Conservation (phyloP, 1,284 basidiomycete genomes). For the Sporisorium scitamineum region DNA sequence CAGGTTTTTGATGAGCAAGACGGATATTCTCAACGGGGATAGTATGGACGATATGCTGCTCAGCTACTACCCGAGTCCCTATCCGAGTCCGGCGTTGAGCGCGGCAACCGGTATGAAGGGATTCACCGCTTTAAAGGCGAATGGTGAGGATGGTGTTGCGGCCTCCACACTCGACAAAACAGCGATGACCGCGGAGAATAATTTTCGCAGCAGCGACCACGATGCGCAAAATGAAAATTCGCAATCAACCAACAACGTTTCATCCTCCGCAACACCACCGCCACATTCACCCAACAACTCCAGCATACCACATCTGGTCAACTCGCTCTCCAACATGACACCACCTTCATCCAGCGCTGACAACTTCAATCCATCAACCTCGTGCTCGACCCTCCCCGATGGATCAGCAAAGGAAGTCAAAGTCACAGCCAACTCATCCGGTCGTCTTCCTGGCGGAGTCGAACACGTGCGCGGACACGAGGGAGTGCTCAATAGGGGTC, state of each 20-base stretch:
- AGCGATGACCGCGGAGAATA: slow-evolving; percentile 1
- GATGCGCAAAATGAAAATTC: slow-evolving; percentile 12
- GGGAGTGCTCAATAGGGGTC: slow-evolving; percentile 29
- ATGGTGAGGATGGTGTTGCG: background rate
- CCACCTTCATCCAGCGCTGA: slow-evolving; percentile 1
- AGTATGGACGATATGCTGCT: slow-evolving; percentile 66
- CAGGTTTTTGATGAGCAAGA: slow-evolving; percentile 69
- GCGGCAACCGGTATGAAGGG: slow-evolving; percentile 23
- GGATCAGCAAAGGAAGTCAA: slow-evolving; percentile 38
- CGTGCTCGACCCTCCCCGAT: background rate
- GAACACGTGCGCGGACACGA: slow-evolving; percentile 47
- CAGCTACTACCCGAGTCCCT: slow-evolving; percentile 69
- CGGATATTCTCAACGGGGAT: slow-evolving; percentile 57
- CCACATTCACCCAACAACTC: background rate
- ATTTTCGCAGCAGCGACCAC: background rate
- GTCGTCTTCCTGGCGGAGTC: slow-evolving; percentile 54
- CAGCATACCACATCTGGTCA: background rate
- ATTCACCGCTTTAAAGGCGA: slow-evolving; percentile 16
- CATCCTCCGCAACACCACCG: slow-evolving; percentile 7
- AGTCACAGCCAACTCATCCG: slow-evolving; percentile 47
- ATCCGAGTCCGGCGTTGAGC: slow-evolving; percentile 48
- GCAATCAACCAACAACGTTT: background rate
- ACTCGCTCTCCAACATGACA: slow-evolving; percentile 12
- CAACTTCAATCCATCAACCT: background rate
- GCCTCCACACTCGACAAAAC: slow-evolving; percentile 13